These are phyloP conservation scores for Cladosporium sp. DNA, from an alignment of 2,329 filamentous ascomycete species.

Conservation along the genomic window DNA sequence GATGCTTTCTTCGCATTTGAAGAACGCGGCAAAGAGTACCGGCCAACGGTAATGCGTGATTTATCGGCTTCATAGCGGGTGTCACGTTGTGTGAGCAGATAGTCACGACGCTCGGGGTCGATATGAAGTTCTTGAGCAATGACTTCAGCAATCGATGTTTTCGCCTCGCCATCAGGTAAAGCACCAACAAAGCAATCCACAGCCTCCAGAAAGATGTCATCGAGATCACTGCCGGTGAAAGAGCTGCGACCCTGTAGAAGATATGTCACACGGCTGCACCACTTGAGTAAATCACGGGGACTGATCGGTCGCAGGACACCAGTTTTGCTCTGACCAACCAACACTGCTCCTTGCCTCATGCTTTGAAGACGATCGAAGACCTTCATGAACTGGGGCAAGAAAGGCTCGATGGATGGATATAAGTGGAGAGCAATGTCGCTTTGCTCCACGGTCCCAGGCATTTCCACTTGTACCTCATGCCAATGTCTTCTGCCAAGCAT, in stretches of 20 bases:
- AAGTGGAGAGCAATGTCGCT: slow-evolving; percentile 66
- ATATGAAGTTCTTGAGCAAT: slow-evolving; percentile 87
- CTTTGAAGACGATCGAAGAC: slow-evolving; percentile 47
- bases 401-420: slow-evolving; percentile 63
- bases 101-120: slow-evolving; percentile 73
- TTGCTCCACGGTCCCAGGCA: slow-evolving; percentile 66
- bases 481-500: slow-evolving; percentile 85
- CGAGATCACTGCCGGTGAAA: slow-evolving; percentile 64
- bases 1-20: slow-evolving; percentile 2
- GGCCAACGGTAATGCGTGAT: slow-evolving; percentile 25
- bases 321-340: slow-evolving; percentile 49
- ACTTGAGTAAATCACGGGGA: slow-evolving; percentile 81
- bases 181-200: slow-evolving; percentile 88
- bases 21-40: slow-evolving; percentile 24
- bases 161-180: slow-evolving; percentile 62
- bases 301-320: slow-evolving; percentile 59
- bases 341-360: slow-evolving; percentile 39
- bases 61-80: slow-evolving; percentile 58
- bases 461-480: slow-evolving; percentile 67
- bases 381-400: slow-evolving; percentile 53
- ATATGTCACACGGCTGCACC: slow-evolving; percentile 72
- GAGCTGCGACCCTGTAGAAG: slow-evolving; percentile 60
- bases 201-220: slow-evolving; percentile 90
- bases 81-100: slow-evolving; percentile 69
- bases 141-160: slow-evolving; percentile 57